Conservation (phyloP, 2,329 filamentous ascomycete genomes). For the Fusarium sulawesiense region DNA sequence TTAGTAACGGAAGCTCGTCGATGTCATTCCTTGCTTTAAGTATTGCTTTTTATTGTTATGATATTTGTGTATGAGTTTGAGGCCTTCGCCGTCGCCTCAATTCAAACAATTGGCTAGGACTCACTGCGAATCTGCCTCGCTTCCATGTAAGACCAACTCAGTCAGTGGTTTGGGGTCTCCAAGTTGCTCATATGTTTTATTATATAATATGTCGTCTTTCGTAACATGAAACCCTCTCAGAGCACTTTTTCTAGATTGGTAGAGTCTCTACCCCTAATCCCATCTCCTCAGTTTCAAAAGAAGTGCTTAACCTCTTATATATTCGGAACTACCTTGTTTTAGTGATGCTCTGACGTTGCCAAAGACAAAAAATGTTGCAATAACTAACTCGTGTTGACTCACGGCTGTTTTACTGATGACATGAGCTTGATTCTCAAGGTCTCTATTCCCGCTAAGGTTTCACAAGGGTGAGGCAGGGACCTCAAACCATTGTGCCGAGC, state of each 20-base stretch:
- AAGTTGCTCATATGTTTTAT: not conserved
- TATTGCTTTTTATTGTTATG: not conserved
- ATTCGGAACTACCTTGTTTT: not conserved
- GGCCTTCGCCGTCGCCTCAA: constrained; percentile 5
- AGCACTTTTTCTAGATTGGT: not conserved
- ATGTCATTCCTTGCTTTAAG: not conserved
- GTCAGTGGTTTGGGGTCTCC: not conserved
- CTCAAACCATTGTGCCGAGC: not conserved
- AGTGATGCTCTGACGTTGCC: not conserved
- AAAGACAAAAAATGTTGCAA: not conserved
- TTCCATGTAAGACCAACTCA: not conserved
- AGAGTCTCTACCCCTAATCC: not conserved
- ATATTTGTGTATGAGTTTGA: not conserved
- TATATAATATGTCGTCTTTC: not conserved
- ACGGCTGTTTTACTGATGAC: not conserved
- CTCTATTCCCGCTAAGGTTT: not conserved
- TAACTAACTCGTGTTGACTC: not conserved
- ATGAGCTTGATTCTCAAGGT: not conserved
- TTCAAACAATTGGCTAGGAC: constrained; percentile 15
- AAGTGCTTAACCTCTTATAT: constrained; percentile 1
- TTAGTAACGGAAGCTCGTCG: not conserved
- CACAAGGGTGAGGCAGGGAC: not conserved
- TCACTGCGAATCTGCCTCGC: not conserved
- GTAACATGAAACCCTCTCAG: not conserved
- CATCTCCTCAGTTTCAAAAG: constrained; percentile 11